phyloP scores from a whole-genome alignment of 768 basidiomycete species.

The Mycena rosella region DNA sequence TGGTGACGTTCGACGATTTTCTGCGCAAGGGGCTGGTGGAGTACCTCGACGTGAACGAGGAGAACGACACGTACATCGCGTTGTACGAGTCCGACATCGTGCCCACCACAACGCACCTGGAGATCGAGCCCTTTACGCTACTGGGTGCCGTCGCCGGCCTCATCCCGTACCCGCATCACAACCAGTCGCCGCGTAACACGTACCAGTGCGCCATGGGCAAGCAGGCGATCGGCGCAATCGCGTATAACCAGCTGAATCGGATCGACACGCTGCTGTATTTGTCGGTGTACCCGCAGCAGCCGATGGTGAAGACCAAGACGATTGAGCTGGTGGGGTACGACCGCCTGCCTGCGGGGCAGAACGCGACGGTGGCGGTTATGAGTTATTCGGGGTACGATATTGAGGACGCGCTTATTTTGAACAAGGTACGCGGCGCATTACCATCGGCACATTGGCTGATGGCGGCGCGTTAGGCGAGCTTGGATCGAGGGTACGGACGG shows the following conservation, averaged over 20 bases:
- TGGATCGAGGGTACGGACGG: slow-evolving; percentile 97
- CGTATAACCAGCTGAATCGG: slow-evolving; percentile 96
- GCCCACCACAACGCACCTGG: slow-evolving; percentile 89
- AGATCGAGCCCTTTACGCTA: slow-evolving; percentile 98
- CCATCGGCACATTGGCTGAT: slow-evolving; percentile 14
- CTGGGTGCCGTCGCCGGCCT: slow-evolving; percentile 98
- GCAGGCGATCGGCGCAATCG: slow-evolving; percentile 99
- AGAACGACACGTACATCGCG: slow-evolving; percentile 97
- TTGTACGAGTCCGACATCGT: slow-evolving; percentile 92
- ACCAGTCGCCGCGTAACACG: slow-evolving; percentile 98
- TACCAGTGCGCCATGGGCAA: slow-evolving; percentile 99
- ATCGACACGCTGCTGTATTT: slow-evolving; percentile 99
- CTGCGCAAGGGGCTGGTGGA: slow-evolving; percentile 93
- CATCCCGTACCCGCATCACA: slow-evolving; percentile 99
- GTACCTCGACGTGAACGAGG: slow-evolving; percentile 99
- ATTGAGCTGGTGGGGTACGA: slow-evolving; percentile 98
- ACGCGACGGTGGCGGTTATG: slow-evolving; percentile 99
- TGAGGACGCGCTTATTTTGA: slow-evolving; percentile 97
- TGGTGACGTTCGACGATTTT: slow-evolving; percentile 93
- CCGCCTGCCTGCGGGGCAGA: slow-evolving; percentile 96
- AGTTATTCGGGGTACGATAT: slow-evolving; percentile 99
- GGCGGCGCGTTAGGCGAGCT: slow-evolving; percentile 76
- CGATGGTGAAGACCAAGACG: slow-evolving; percentile 99
- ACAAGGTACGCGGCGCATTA: slow-evolving; percentile 67
- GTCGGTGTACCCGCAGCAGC: slow-evolving; percentile 97